Evolutionary conservation across 768 basidiomycete genomes (phyloP), one percentile per base, ranked within the genome.

Genomic region (Boletus vermiculosoides): DNA sequence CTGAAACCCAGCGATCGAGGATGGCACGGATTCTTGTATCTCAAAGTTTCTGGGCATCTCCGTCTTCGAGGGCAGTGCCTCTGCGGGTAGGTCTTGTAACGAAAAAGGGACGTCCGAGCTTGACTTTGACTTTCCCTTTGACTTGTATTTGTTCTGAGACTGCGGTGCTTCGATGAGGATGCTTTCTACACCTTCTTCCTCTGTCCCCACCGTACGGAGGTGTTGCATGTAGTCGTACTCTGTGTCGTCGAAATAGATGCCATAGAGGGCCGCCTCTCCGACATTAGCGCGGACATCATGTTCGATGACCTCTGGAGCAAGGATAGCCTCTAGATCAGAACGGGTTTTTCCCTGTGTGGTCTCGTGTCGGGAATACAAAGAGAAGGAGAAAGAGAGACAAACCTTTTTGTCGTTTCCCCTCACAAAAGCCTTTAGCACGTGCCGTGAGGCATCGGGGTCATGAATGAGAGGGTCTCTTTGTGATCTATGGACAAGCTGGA

Each of bases 191-290:
- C 90, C 90, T 44, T 87, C 90, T 68, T 92, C 90, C 55, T 87
- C 82, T 13, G 82, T 66, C 4, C 92, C 92, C 49, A 92, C 84
- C 2, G 82, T 64, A 13, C 92, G 87, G 44, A 99, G 83, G 74
- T 99, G 97, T 71, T 95, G 89, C 91, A 98, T 94, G 77, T 99
- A 99, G 73, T 99, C 92, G 77, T 99, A 99, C 57, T 94, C 83
- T 7, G 92, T 88, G 68, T 99, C 95, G 75, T 98, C 94, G 74
- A 84, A 98, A 74, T 92, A 92, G 67, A 99, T 76, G 4, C 94
- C 97, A 71, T 98, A 95, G 10, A 84, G 69, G 7, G 89, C 77
- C 0, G 97, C 97, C 75, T 98, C 92, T 55, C 96, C 97, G 49
- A 88, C 78, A 59, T 87, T 88, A 25, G 73, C 64, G 52, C 79